phyloP scores from a whole-genome alignment of 225 moss, liverwort and hornwort genomes.

The Pleurozium schreberi region DNA sequence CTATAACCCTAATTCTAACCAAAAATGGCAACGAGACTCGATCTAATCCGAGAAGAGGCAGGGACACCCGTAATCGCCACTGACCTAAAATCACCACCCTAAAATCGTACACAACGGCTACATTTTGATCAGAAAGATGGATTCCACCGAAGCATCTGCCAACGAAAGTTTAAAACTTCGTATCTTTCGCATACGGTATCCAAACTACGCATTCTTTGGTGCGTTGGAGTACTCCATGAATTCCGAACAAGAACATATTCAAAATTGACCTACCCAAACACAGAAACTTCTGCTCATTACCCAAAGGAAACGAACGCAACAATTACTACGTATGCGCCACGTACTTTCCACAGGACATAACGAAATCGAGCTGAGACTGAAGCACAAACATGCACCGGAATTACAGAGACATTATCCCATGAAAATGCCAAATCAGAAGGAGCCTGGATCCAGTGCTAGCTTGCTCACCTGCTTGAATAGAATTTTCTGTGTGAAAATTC shows the following conservation, averaged over 20 bases:
- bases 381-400: not conserved
- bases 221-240: not conserved
- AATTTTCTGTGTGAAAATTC: not conserved
- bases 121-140: not conserved
- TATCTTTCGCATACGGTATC: not conserved
- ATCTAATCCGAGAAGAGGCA: not conserved
- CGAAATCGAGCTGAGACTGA: not conserved
- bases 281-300: not conserved
- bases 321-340: not conserved
- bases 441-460: not conserved
- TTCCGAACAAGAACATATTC: not conserved
- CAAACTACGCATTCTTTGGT: not conserved
- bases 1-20: slow-evolving; percentile 4
- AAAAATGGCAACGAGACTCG: not conserved
- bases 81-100: not conserved
- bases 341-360: not conserved
- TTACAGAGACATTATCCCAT: not conserved
- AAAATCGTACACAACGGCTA: not conserved
- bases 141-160: not conserved
- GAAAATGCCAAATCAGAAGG: not conserved
- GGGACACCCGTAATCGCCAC: not conserved
- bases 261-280: not conserved
- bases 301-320: not conserved
- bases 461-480: not conserved
- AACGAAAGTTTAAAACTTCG: not conserved